Conservation (phyloP, 2,329 filamentous ascomycete species). For the Trichoderma harzianum region DNA sequence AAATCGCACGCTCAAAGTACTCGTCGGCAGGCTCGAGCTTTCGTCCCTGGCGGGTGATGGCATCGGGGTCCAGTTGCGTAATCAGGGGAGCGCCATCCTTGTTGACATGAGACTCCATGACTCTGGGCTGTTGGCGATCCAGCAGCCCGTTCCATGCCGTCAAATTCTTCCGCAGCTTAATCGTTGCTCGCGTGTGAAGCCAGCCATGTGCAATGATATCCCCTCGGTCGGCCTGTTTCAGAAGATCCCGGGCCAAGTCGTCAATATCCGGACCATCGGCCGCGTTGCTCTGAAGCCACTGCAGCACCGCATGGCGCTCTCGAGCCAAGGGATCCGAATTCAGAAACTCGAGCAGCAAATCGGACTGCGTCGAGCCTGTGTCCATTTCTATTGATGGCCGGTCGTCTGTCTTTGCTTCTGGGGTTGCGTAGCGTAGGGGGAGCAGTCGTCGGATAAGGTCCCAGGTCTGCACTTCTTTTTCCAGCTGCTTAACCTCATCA, state of each 20-base stretch:
- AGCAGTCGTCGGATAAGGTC: slow-evolving; percentile 75
- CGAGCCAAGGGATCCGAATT: slow-evolving; percentile 67
- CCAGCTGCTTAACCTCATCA: slow-evolving; percentile 51
- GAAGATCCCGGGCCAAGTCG: slow-evolving; percentile 70
- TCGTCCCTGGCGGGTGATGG: slow-evolving; percentile 72
- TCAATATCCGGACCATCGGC: slow-evolving; percentile 69
- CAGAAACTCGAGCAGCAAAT: slow-evolving; percentile 68
- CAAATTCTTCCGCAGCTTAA: slow-evolving; percentile 85
- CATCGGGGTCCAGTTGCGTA: slow-evolving; percentile 90
- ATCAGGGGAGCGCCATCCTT: slow-evolving; percentile 64
- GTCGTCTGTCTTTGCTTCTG: slow-evolving; percentile 26
- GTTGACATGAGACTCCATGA: slow-evolving; percentile 54
- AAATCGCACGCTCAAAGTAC: slow-evolving; percentile 84
- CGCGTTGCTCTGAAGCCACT: slow-evolving; percentile 81
- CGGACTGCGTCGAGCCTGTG: slow-evolving; percentile 23
- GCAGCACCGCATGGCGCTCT: slow-evolving; percentile 75
- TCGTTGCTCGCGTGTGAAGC: slow-evolving; percentile 84
- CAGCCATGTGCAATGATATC: slow-evolving; percentile 85
- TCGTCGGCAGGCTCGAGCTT: slow-evolving; percentile 78
- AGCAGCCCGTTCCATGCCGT: slow-evolving; percentile 63
- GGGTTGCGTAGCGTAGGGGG: slow-evolving; percentile 59
- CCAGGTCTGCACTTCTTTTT: slow-evolving; percentile 88
- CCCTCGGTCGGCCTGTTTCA: slow-evolving; percentile 71
- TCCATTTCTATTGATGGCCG: slow-evolving; percentile 29
- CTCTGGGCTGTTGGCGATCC: slow-evolving; percentile 58